Evolutionary conservation across 2,329 filamentous ascomycete genomes (phyloP), one percentile per base, ranked within the genome.

Genomic region (Penicillium sp.): DNA sequence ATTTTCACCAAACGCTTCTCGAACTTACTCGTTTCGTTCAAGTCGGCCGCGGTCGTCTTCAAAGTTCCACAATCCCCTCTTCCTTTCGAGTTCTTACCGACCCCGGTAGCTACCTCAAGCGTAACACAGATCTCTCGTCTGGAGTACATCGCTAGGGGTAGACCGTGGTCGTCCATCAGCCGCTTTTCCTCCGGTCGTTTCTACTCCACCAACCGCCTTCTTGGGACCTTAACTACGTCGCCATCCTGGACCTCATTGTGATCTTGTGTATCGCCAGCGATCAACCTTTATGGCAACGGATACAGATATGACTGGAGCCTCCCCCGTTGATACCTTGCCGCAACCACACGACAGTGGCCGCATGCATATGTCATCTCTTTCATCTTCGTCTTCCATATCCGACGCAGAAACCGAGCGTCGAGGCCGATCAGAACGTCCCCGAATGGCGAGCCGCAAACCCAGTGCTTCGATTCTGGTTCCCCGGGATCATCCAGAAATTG

Each of bases 391-490:
- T 25, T 77, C 75, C 36, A 71, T 74, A 58, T 73, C 70, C 47
- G 77, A 79, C 65, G 70, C 71, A 50, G 70, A 70, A 64, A 64
- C 60, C 34, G 72, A 74, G 44, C 70, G 72, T 35, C 69, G 69
- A 44, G 68, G 70, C 34, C 68, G 76, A 59, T 72, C 73, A 38
- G 68, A 76, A 54, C 81, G 88, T 30, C 88, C 88, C 25, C 80
- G 81, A 48, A 75, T 92, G 52, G 82, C 82, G 14, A 87, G 81
- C 60, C 80, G 88, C 41, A 89, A 89, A 71, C 88, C 85, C 60
- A 92, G 87, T 66, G 87, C 87, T 49, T 89, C 89, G 40, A 86
- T 93, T 57, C 87, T 91, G 56, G 86, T 95, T 33, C 86, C 87
- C 30, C 82, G 88, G 59, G 87, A 92, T 64, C 87, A 80, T 62